These are phyloP conservation scores for Clavariopsis aquatica DNA, from an alignment of 495 filamentous ascomycete species.

Conservation along the genomic window DNA sequence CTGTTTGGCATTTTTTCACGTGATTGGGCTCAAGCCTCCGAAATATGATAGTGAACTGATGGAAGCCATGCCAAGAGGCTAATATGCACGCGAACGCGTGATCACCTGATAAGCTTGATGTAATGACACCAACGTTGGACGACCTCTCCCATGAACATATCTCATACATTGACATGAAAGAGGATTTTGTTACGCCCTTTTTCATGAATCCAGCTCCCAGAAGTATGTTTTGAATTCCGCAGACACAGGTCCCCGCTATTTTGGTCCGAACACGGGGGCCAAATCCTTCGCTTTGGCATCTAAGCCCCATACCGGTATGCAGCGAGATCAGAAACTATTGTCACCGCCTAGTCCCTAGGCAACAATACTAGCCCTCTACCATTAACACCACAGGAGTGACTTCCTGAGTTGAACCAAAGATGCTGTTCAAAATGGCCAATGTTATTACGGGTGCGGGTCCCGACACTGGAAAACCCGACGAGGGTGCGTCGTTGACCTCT, in stretches of 20 bases:
- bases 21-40: too few relatives aligned
- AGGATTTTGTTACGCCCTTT: too few relatives aligned
- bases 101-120: too few relatives aligned
- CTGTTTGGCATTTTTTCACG: too few relatives aligned
- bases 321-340: not conserved
- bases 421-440: slow-evolving; percentile 34
- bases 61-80: too few relatives aligned
- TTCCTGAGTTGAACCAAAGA: not conserved
- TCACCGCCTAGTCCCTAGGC: not conserved
- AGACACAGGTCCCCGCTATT: not conserved
- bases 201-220: not conserved
- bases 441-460: slow-evolving; percentile 25
- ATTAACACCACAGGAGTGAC: not conserved
- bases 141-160: too few relatives aligned
- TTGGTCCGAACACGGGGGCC: not conserved
- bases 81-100: too few relatives aligned
- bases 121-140: too few relatives aligned
- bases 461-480: slow-evolving; percentile 23
- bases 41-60: too few relatives aligned
- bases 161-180: too few relatives aligned
- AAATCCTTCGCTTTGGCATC: slow-evolving; percentile 3
- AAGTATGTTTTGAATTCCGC: not conserved
- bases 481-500: slow-evolving; percentile 42
- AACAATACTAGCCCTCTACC: slow-evolving; percentile 1
- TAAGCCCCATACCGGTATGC: slow-evolving; percentile 2